Conservation (phyloP, 2,329 filamentous ascomycete genomes). For the Pezicula radicicola region DNA sequence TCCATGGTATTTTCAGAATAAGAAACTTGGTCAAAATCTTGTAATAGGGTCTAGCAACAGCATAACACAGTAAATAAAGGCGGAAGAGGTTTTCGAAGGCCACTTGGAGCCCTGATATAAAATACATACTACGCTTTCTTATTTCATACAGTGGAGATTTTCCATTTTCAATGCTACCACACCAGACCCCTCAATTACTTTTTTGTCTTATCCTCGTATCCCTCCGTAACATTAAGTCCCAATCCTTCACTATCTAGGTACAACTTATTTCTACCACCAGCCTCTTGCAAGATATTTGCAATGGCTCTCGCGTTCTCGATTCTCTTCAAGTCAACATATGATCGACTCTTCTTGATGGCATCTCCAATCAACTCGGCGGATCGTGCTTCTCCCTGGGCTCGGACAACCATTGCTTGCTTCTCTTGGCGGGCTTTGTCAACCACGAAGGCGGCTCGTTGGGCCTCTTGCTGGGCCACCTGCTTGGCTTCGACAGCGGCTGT, state of each 20-base stretch:
- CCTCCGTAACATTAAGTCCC: slow-evolving; percentile 79
- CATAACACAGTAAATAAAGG: no score
- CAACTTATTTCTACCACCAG: slow-evolving; percentile 85
- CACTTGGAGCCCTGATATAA: background rate
- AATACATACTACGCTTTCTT: slow-evolving; percentile 24
- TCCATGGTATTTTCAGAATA: no score
- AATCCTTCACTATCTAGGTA: slow-evolving; percentile 89
- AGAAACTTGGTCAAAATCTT: no score
- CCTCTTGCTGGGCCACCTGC: slow-evolving; percentile 83
- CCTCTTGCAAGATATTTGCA: slow-evolving; percentile 82
- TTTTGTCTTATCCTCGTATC: slow-evolving; percentile 40
- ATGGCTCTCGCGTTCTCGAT: slow-evolving; percentile 94
- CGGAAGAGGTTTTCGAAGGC: no score
- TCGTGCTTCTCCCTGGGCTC: slow-evolving; percentile 97
- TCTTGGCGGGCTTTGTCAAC: slow-evolving; percentile 99
- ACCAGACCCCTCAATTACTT: slow-evolving; percentile 35
- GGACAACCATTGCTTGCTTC: slow-evolving; percentile 98
- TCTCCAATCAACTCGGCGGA: slow-evolving; percentile 98
- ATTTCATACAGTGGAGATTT: slow-evolving; percentile 46
- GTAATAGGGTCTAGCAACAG: no score
- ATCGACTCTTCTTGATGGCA: slow-evolving; percentile 98
- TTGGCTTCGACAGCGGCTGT: slow-evolving; percentile 72
- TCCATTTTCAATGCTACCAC: slow-evolving; percentile 16
- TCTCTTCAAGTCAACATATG: slow-evolving; percentile 95
- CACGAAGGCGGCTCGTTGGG: slow-evolving; percentile 93